Percentiles rank a stretch among this genome's conserved stretches.
These are phyloP conservation scores for Coprinopsis sp. DNA, from an alignment of 768 basidiomycete genomes.

Conservation along the genomic window DNA sequence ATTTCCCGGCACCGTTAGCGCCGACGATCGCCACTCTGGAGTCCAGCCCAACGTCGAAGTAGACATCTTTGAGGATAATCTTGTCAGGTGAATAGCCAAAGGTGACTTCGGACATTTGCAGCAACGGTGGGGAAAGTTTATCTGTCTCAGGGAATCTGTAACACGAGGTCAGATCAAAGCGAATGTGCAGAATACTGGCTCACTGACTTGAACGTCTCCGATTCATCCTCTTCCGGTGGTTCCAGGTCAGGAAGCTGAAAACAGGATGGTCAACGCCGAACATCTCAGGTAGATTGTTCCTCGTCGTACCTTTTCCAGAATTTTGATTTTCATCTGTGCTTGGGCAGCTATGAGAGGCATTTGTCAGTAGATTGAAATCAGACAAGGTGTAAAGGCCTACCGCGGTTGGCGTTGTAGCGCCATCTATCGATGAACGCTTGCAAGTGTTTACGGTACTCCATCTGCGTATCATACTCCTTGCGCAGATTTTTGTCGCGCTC, in stretches of 20 bases:
- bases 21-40: constrained; percentile 94
- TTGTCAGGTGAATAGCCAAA: constrained; percentile 85
- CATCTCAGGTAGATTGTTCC: background rate
- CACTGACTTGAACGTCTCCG: constrained; percentile 83
- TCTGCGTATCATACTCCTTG: constrained; percentile 95
- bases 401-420: constrained; percentile 95
- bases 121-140: constrained; percentile 92
- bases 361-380: background rate
- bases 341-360: constrained; percentile 61
- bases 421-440: constrained; percentile 98
- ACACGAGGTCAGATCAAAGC: background rate
- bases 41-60: constrained; percentile 92
- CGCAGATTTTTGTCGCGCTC: constrained; percentile 88
- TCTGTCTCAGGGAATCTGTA: constrained; percentile 89
- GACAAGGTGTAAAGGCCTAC: constrained; percentile 29
- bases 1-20: constrained; percentile 95
- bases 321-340: constrained; percentile 74
- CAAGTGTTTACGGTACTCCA: constrained; percentile 90
- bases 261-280: constrained; percentile 2
- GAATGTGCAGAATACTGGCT: background rate
- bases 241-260: constrained; percentile 82
- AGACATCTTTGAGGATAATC: constrained; percentile 68
- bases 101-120: constrained; percentile 86
- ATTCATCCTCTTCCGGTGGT: constrained; percentile 90
- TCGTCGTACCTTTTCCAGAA: constrained; percentile 61